Base-by-base conservation (phyloP, 108 stramenopile species). In the Schizochytrium sp. region DNA sequence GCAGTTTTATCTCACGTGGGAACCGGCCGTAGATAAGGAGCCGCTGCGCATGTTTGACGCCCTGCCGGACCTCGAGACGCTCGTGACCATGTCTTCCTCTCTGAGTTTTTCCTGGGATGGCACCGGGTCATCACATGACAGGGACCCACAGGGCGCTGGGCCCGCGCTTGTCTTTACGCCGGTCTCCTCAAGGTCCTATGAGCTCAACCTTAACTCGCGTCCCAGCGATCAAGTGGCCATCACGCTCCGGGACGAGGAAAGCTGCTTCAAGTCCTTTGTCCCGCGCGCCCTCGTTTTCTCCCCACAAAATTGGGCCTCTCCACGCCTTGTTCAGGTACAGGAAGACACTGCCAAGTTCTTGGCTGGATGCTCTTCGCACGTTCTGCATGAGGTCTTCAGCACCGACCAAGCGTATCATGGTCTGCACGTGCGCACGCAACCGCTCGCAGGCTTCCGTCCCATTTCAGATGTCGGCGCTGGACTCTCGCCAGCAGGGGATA, bases 371-470 rank as follows among this genome's bases (percentile, higher is more conserved):
- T 6, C 45, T 21, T 53, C 48, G 48, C 76, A 45, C 51, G 76
- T 83, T 12, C 25, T 83, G 48, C 76, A 83, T 23, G 76, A 83
- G 76, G 45, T 83, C 76, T 83, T 83, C 48, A 83, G 76, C 76
- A 83, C 76, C 12, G 76, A 83, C 23, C 48, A 21, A 16, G 48
- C 19, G 18, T 83, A 83, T 83, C 45, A 83, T 45, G 51, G 51
- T 12, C 48, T 83, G 1, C 76, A 83, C 28, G 76, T 83, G 45
- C 45, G 76, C n/a, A 53, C 76, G 19, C 76, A 83, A 45, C 76
- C 76, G 18, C 76, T 83, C 23, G 48, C 51, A 8, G 48, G 76
- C 19, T 83, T 83, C 28, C n/a, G 23, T 6, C 76, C 76, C 6
- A 12, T 47, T n/a, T 28, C 48, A 16, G 23, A 83, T 4, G 4